Evolutionary conservation across 371 early-diverging fungal genomes (phyloP).

Genomic region (Apophysomyces ossiformis): DNA sequence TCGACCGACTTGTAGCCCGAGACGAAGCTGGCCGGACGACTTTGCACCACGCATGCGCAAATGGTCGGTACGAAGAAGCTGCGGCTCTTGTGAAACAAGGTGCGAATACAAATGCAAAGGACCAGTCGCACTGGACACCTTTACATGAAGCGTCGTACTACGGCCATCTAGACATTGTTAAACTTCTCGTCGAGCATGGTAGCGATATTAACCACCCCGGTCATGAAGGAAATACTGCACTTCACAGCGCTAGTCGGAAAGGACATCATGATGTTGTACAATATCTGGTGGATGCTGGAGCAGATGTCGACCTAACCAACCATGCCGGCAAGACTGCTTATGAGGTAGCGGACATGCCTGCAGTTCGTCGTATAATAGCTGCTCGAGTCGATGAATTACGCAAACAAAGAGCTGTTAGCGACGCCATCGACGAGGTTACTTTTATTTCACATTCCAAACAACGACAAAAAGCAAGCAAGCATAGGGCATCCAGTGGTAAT

Average conservation of each 20-base stretch:
- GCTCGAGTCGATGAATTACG: conserved; percentile 49
- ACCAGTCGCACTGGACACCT: conserved; percentile 78
- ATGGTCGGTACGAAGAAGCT: conserved; percentile 29
- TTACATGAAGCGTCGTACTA: conserved; percentile 81
- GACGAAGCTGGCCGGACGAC: conserved; percentile 37
- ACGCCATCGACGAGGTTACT: conserved; percentile 40
- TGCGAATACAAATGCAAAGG: conserved; percentile 73
- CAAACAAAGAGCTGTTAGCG: conserved; percentile 36
- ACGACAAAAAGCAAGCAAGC: conserved; percentile 29
- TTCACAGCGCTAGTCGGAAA: conserved; percentile 73
- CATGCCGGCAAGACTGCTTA: conserved; percentile 57
- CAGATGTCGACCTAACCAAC: conserved; percentile 61
- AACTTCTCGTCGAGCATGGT: conserved; percentile 69
- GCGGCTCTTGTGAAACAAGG: conserved; percentile 58
- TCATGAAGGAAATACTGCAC: conserved; percentile 65
- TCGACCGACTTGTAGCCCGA: conserved; percentile 37
- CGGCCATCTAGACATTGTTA: conserved; percentile 67
- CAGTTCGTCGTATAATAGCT: conserved; percentile 41
- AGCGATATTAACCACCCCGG: conserved; percentile 70
- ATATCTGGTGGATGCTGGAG: conserved; percentile 67
- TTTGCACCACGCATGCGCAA: conserved; percentile 38
- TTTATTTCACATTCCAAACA: conserved; percentile 47
- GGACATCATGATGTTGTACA: conserved; percentile 65
- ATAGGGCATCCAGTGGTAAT: conserved; percentile 13
- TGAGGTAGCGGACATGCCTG: conserved; percentile 49